A percentile compares a stretch with the other conserved stretches of the same genome.
These are phyloP conservation scores for Lipomyces orientalis DNA, from an alignment of 805 yeast species.

Conservation along the genomic window DNA sequence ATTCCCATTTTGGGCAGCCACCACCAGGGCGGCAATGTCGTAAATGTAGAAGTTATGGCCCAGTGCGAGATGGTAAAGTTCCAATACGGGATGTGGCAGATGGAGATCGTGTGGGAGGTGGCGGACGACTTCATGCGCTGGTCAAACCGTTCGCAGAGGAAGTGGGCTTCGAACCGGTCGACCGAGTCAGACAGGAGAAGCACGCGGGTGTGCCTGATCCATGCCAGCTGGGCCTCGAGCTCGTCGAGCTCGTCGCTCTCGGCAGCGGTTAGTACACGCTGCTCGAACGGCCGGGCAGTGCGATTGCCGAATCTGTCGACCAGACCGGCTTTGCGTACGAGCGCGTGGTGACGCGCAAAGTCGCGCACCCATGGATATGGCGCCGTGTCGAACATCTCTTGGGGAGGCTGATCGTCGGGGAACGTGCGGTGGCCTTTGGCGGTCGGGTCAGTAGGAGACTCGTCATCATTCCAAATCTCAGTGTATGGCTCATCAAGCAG, in stretches of 20 bases:
- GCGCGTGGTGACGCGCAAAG: neutral
- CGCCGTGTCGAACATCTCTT: slow-evolving; percentile 1
- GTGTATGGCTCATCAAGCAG: neutral
- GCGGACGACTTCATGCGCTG: neutral
- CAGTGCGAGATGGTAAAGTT: slow-evolving; percentile 21
- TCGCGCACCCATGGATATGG: slow-evolving; percentile 5
- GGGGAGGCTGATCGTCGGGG: slow-evolving; percentile 4
- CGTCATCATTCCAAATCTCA: neutral
- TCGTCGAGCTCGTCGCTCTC: neutral
- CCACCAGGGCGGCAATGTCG: slow-evolving; percentile 21
- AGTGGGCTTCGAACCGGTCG: slow-evolving; percentile 9
- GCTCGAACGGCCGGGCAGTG: too few species aligned
- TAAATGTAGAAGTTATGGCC: slow-evolving; percentile 16
- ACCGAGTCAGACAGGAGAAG: slow-evolving; percentile 17
- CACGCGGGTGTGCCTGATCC: slow-evolving; percentile 11
- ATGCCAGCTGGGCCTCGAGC: neutral
- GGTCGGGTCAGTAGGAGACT: neutral
- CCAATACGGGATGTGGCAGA: slow-evolving; percentile 6
- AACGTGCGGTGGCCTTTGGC: neutral
- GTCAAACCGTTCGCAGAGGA: slow-evolving; percentile 12
- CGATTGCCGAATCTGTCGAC: too few species aligned
- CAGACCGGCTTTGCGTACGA: too few species aligned
- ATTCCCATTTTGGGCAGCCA: slow-evolving; percentile 7
- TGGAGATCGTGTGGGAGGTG: slow-evolving; percentile 9
- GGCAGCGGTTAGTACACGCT: neutral